Conservation (phyloP, 1,139 yeast species). For the Saccharomyces hybrid region DNA sequence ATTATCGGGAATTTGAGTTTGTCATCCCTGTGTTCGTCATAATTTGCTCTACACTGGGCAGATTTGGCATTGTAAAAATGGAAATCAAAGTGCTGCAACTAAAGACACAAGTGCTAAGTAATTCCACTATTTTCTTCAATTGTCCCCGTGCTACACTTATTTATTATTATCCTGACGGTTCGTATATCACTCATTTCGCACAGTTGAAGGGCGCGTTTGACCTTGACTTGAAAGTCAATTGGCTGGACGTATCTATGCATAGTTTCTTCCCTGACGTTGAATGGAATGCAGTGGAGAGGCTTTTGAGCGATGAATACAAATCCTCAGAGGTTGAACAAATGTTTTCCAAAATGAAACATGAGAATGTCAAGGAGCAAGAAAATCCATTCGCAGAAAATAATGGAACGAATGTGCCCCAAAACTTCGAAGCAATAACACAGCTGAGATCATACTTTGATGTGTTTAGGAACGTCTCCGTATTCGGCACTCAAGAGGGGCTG, state of each 20-base stretch:
- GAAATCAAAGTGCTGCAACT: slow-evolving; percentile 57
- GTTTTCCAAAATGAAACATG: background rate
- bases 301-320: slow-evolving; percentile 24
- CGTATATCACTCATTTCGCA: slow-evolving; percentile 55
- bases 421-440: slow-evolving; percentile 23
- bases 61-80: slow-evolving; percentile 49
- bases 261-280: slow-evolving; percentile 41
- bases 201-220: slow-evolving; percentile 54
- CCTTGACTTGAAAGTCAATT: slow-evolving; percentile 57
- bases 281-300: slow-evolving; percentile 35
- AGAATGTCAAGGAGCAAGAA: slow-evolving; percentile 1
- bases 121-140: slow-evolving; percentile 57
- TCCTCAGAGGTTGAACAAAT: slow-evolving; percentile 14
- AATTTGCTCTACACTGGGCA: slow-evolving; percentile 47
- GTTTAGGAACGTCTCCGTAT: slow-evolving; percentile 39
- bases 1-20: slow-evolving; percentile 54
- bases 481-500: slow-evolving; percentile 57
- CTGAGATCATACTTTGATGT: slow-evolving; percentile 35
- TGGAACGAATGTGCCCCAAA: slow-evolving; percentile 7
- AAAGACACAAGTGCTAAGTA: slow-evolving; percentile 57
- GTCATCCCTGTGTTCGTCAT: slow-evolving; percentile 61
- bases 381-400: background rate
- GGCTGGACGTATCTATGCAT: slow-evolving; percentile 54
- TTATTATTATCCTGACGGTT: slow-evolving; percentile 60
- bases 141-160: slow-evolving; percentile 50